Percentiles rank a stretch among this genome's conserved stretches.
Evolutionary conservation across 2,329 filamentous ascomycete genomes (phyloP).

Genomic region (Fusarium sp.): DNA sequence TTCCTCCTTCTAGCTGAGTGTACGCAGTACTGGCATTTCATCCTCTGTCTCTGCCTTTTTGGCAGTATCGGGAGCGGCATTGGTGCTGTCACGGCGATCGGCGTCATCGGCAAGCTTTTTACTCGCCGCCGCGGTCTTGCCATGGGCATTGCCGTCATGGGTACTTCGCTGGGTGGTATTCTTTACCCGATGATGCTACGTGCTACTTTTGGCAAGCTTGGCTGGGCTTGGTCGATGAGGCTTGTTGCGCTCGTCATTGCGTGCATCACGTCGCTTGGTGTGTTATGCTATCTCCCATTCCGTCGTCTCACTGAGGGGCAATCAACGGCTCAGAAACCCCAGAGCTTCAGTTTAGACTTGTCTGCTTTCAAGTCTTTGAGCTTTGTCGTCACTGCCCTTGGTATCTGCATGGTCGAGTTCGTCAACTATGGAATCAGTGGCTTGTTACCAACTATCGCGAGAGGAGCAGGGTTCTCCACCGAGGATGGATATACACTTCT

Average conservation of each 20-base stretch:
- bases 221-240: constrained; percentile 47
- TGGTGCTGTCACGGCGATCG: constrained; percentile 46
- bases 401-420: constrained; percentile 56
- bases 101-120: constrained; percentile 43
- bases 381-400: constrained; percentile 50
- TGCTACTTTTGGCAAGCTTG: constrained; percentile 36
- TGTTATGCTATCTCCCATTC: constrained; percentile 47
- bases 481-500: constrained; percentile 54
- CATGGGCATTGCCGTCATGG: constrained; percentile 29
- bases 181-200: constrained; percentile 47
- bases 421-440: constrained; percentile 58
- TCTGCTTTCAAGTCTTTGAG: constrained; percentile 49
- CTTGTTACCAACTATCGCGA: constrained; percentile 56
- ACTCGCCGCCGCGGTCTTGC: constrained; percentile 27
- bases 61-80: constrained; percentile 53
- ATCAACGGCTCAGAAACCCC: not conserved
- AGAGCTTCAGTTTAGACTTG: constrained; percentile 44
- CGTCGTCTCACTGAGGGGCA: constrained; percentile 21
- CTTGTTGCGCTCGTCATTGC: constrained; percentile 41
- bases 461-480: constrained; percentile 41
- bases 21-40: constrained; percentile 58
- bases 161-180: constrained; percentile 42
- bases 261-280: constrained; percentile 36
- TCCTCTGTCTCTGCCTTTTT: constrained; percentile 54
- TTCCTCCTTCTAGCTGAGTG: constrained; percentile 58